Percentiles rank a stretch among this genome's conserved stretches.
Evolutionary conservation across 331 rosid genomes (phyloP).

Genomic region (Stylosanthes scabra): DNA sequence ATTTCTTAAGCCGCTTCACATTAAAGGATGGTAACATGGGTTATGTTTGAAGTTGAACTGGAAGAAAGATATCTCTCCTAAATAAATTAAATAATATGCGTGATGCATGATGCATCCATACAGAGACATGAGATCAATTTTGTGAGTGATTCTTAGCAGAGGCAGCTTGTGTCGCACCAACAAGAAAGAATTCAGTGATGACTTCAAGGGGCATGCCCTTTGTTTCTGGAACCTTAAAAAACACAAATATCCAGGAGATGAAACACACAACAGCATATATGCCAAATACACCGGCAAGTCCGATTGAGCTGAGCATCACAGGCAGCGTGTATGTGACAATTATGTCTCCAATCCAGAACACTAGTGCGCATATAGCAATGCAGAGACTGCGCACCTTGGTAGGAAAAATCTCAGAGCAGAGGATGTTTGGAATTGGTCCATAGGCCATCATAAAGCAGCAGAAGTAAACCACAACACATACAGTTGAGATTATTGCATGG

Average conservation of each 20-base stretch:
- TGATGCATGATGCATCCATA: conserved; percentile 29
- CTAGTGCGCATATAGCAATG: conserved; percentile 75
- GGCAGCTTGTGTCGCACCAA: conserved; percentile 64
- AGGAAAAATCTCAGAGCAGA: conserved; percentile 79
- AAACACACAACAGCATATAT: conserved; percentile 62
- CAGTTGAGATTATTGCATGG: conserved; percentile 64
- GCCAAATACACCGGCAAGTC: conserved; percentile 71
- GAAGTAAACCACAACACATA: conserved; percentile 66
- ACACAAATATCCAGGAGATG: conserved; percentile 69
- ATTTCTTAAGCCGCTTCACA: neutral
- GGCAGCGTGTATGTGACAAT: conserved; percentile 74
- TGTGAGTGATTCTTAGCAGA: conserved; percentile 56
- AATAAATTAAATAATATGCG: conserved; percentile 20
- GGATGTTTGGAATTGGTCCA: conserved; percentile 82
- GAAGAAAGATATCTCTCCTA: conserved; percentile 13
- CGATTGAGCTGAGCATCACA: conserved; percentile 59
- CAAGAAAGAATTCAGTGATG: conserved; percentile 76
- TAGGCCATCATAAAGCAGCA: conserved; percentile 71
- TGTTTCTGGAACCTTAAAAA: conserved; percentile 82
- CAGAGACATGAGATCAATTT: neutral
- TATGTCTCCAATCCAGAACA: conserved; percentile 76
- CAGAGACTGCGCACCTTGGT: conserved; percentile 85
- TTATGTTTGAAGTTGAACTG: conserved; percentile 21
- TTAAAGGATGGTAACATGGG: conserved; percentile 11
- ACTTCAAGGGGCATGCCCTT: conserved; percentile 95